These are phyloP conservation scores for sorghum (Sorghum bicolor) DNA, from an alignment of 176 grass and related monocot species.

Conservation along the genomic window Sorghum_bicolor_NCBIv3 NC_012879.2:12671001-12671500, in stretches of 20 bases:
- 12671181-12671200: background rate
- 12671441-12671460: conserved; percentile 89
- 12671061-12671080: too few species aligned
- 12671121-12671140: too few species aligned
- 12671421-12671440: conserved; percentile 82
- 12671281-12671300: background rate
- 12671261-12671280: background rate
- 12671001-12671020: too few species aligned
- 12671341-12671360: conserved; percentile 83
- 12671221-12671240: background rate
- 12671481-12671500: conserved; percentile 80
- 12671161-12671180: background rate
- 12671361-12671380: conserved; percentile 57
- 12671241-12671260: background rate
- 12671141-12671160: background rate
- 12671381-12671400: conserved; percentile 83
- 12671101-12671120: too few species aligned
- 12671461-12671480: conserved; percentile 87
- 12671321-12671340: conserved; percentile 82
- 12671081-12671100: too few species aligned
- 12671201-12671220: background rate
- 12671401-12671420: conserved; percentile 88
- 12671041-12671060: too few species aligned
- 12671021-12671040: too few species aligned
- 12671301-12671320: conserved; percentile 80